Conservation (phyloP, 129 eudicot genomes). For the Kitagawia praeruptora region DNA sequence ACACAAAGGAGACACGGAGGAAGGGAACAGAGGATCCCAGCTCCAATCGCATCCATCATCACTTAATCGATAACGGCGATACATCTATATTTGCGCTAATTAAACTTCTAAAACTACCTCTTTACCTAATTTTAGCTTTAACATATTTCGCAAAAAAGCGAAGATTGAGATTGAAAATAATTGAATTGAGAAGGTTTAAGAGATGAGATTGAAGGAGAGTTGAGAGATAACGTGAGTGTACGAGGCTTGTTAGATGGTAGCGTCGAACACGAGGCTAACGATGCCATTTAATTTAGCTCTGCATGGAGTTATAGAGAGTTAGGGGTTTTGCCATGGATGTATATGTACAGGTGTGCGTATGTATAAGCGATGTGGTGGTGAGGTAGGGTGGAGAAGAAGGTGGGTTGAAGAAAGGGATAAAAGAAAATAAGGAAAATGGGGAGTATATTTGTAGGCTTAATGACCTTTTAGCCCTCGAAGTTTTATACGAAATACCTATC, state of each 20-base stretch:
- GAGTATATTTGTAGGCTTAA: too few species aligned
- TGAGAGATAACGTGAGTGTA: not conserved
- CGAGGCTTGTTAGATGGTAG: conserved; percentile 23
- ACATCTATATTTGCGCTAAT: conserved; percentile 41
- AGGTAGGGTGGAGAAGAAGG: too few species aligned
- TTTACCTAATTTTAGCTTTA: conserved; percentile 14
- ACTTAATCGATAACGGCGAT: conserved; percentile 24
- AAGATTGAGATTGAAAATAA: conserved; percentile 18
- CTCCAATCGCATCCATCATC: too few species aligned
- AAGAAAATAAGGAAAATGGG: too few species aligned
- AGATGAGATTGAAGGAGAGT: conserved; percentile 18
- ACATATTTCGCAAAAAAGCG: not conserved
- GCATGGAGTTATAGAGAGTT: not conserved
- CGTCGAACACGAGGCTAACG: conserved; percentile 42
- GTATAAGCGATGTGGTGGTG: too few species aligned
- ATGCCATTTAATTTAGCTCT: conserved; percentile 37
- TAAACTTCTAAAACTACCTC: conserved; percentile 11
- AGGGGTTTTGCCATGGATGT: conserved; percentile 25
- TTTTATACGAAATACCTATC: too few species aligned
- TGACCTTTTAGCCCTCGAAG: too few species aligned
- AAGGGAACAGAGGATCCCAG: too few species aligned
- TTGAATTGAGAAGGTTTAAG: conserved; percentile 25
- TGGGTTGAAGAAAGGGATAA: too few species aligned
- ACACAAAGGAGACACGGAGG: too few species aligned
- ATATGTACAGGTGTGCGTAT: not conserved